Evolutionary conservation across 2,329 filamentous ascomycete genomes (phyloP).

Genomic region (Microsporum audouinii): DNA sequence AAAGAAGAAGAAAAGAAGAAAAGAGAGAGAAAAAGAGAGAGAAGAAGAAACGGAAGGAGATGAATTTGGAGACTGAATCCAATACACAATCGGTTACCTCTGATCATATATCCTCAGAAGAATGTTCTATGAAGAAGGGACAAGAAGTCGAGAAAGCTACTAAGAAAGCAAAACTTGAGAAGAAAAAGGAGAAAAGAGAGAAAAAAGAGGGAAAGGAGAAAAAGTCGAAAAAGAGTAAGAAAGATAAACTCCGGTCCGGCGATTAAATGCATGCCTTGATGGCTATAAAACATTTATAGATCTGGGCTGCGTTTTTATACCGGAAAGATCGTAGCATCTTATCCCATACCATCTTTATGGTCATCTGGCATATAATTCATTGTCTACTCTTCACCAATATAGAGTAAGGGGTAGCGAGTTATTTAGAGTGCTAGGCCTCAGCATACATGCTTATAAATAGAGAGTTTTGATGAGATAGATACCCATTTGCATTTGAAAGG

Average conservation of each 20-base stretch:
- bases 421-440: neutral
- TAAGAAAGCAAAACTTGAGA: slow-evolving; percentile 17
- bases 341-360: neutral
- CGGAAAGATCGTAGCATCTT: neutral
- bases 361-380: neutral
- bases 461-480: neutral
- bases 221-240: slow-evolving; percentile 25
- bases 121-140: slow-evolving; percentile 6
- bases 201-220: neutral
- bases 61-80: slow-evolving; percentile 6
- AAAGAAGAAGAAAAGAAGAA: slow-evolving; percentile 11
- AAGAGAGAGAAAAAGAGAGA: slow-evolving; percentile 15
- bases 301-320: neutral
- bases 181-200: slow-evolving; percentile 6
- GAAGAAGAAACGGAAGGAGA: slow-evolving; percentile 9
- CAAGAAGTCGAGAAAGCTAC: slow-evolving; percentile 20
- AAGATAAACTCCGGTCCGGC: slow-evolving; percentile 21
- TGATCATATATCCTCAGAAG: slow-evolving; percentile 1
- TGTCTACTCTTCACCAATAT: neutral
- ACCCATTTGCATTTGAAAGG: neutral
- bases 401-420: neutral
- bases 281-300: neutral
- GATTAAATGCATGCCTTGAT: neutral
- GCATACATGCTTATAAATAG: neutral
- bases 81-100: slow-evolving; percentile 6